Evolutionary conservation across 805 yeast species (phyloP).

Genomic region (Kluyveromyces dobzhanskii): DNA sequence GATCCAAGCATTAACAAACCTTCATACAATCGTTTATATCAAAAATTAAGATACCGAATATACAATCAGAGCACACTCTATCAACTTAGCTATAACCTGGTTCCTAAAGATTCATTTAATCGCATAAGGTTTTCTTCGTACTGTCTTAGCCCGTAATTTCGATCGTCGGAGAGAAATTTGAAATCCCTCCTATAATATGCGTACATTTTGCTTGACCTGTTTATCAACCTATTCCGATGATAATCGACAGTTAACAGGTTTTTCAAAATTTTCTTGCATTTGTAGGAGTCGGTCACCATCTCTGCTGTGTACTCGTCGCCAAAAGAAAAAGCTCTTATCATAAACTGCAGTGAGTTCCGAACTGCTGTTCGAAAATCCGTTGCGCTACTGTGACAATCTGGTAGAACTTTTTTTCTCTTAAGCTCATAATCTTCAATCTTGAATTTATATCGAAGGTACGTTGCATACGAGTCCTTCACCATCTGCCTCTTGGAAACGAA

Average conservation of each 20-base stretch:
- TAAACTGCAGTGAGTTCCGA: constrained; percentile 18
- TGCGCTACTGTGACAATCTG: not conserved
- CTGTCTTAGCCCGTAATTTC: constrained; percentile 10
- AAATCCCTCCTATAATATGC: not conserved
- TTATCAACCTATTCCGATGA: constrained; percentile 13
- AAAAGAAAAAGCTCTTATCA: constrained; percentile 15
- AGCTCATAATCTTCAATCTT: constrained; percentile 19
- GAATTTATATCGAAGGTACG: constrained; percentile 24
- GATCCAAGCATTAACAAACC: no score
- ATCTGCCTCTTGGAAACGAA: constrained; percentile 21
- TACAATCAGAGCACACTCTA: no score
- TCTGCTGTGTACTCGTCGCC: constrained; percentile 6
- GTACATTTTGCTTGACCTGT: constrained; percentile 1
- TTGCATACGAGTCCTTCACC: constrained; percentile 20
- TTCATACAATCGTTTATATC: no score
- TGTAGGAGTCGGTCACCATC: constrained; percentile 12
- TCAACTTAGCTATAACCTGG: constrained; percentile 12
- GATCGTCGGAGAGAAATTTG: not conserved
- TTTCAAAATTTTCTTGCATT: constrained; percentile 20
- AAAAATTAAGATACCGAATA: no score
- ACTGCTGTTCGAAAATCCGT: constrained; percentile 6
- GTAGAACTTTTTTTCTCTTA: constrained; percentile 14
- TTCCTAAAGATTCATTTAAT: constrained; percentile 22
- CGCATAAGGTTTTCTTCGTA: constrained; percentile 20
- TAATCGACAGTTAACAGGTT: constrained; percentile 24